Base-by-base conservation (phyloP, 2,329 filamentous ascomycete genomes). In the Colletotrichum noveboracense region DNA sequence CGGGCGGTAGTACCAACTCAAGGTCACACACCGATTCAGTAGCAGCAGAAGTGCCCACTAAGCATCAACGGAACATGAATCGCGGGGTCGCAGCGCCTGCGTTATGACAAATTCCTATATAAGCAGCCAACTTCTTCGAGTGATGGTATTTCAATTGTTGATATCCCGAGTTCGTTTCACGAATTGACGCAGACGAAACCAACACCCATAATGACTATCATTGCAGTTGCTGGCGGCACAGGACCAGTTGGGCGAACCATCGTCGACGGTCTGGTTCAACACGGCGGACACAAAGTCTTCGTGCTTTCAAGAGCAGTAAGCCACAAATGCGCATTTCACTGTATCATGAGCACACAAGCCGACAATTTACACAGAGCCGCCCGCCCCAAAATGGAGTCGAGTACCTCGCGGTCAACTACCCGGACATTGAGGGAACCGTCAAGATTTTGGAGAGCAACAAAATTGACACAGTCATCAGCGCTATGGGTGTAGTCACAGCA, bases 221-320 rank as follows among this genome's bases (percentile, higher is more conserved):
- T 89, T 52, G 88, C 86, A 61, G 84, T 89, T 21, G 85, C 86
- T 13, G 88, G 88, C 58, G 88, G 88, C 6, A 85, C 84, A 2
- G 87, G 87, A n/a, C 81, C 80, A 12, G 80, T 89, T 3, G 88
- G 88, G 16, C 84, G 83, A n/a, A 84, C 86, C 1, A 83, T 90
- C 52, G 85, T 89, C n/a, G 87, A 89, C 13, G 84, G 81, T 16
- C 74, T 89, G 14, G 76, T 77, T 18, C 81, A 78, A 28, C 80
- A 76, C 16, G 81, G 71, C 56, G 82, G 84, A 60, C 83, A 86
- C 74, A 72, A 85, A 18, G 81, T 88, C 6, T 79, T 86, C 60
- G 80, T 88, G 4, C 77, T 89, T 5, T 81, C 84, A 36, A 84
- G 88, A 56, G 83, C 84, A 73, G 87, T 81, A 77, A 8, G 62